A percentile compares a stretch with the other conserved stretches of the same genome.
phyloP scores from a whole-genome alignment of 1,139 yeast genomes.

The Yamadazyma dushanensis region DNA sequence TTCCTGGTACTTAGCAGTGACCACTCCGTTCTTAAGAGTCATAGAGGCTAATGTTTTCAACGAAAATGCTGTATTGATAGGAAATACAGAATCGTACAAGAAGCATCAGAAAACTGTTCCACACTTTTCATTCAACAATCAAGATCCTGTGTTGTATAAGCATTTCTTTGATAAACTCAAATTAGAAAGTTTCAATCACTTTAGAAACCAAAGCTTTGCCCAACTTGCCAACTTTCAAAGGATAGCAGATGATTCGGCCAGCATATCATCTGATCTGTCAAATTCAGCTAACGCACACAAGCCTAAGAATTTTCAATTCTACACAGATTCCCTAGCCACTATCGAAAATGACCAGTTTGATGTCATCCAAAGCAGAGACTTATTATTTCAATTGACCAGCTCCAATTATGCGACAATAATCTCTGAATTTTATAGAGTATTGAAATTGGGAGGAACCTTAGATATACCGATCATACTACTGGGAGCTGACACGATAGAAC shows the following conservation, averaged over 20 bases:
- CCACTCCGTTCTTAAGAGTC: conserved; percentile 39
- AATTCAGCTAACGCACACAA: conserved; percentile 22
- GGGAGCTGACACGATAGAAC: conserved; percentile 21
- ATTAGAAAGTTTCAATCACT: conserved; percentile 29
- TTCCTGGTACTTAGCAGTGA: conserved; percentile 40
- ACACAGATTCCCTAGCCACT: conserved; percentile 27
- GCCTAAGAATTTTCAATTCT: conserved; percentile 41
- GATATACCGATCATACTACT: conserved; percentile 33
- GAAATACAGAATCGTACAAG: conserved; percentile 17
- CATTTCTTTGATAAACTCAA: conserved; percentile 27
- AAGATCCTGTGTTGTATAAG: conserved; percentile 27
- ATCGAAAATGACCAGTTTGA: conserved; percentile 35
- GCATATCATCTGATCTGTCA: conserved; percentile 20
- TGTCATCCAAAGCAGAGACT: conserved; percentile 38
- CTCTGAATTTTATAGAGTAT: conserved; percentile 36
- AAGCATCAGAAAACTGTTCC: conserved; percentile 15
- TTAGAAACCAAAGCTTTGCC: conserved; percentile 23
- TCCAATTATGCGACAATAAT: conserved; percentile 27
- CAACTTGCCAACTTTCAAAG: conserved; percentile 32
- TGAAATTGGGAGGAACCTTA: conserved; percentile 36
- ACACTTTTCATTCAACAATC: conserved; percentile 23
- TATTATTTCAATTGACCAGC: conserved; percentile 31
- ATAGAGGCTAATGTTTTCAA: conserved; percentile 33
- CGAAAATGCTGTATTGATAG: conserved; percentile 25
- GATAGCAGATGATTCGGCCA: conserved; percentile 19